Percentiles rank a stretch among this genome's conserved stretches.
Evolutionary conservation across 169 alveolate genomes (phyloP).

Genomic region (Plasmodium knowlesi): DNA sequence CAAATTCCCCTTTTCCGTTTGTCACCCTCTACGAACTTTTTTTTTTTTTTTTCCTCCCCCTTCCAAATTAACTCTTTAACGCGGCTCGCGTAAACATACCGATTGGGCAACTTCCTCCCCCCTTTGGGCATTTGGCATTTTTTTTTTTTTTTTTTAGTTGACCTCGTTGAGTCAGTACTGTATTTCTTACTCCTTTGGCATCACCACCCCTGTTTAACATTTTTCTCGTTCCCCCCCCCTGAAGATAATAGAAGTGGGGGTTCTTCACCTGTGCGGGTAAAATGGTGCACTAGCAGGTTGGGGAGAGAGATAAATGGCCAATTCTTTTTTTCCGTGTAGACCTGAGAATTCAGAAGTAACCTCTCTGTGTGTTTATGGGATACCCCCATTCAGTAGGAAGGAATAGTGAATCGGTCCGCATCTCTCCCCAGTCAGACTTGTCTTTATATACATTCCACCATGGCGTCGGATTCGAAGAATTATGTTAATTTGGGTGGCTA

Average conservation of each 20-base stretch:
- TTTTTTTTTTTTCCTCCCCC: neutral
- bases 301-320: neutral
- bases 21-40: neutral
- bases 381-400: neutral
- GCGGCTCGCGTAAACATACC: neutral
- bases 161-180: neutral
- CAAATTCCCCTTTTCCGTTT: neutral
- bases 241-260: neutral
- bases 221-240: no score
- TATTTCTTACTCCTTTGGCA: neutral
- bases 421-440: neutral
- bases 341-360: neutral
- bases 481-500: slow-evolving; percentile 51
- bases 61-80: neutral
- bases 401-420: neutral
- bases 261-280: neutral
- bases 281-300: neutral
- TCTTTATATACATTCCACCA: neutral
- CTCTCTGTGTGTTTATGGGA: neutral
- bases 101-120: neutral
- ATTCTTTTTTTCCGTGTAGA: neutral
- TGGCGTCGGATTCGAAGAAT: neutral
- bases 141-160: neutral
- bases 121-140: neutral
- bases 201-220: no score